phyloP scores from a whole-genome alignment of 116 monocot species.

The Posidonia oceanica region DNA sequence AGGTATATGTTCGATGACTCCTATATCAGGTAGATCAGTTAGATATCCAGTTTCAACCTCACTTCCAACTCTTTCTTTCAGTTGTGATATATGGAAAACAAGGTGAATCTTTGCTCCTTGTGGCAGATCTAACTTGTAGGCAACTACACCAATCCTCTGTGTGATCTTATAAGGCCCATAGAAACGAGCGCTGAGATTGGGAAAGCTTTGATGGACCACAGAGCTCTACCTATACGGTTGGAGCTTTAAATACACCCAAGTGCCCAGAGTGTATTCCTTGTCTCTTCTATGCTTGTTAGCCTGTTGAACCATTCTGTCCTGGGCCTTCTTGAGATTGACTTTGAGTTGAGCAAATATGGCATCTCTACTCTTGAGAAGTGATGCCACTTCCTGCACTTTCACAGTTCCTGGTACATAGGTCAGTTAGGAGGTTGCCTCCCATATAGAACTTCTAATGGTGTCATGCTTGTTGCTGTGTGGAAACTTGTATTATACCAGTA shows the following conservation, averaged over 20 bases:
- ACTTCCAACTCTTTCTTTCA: too few relatives aligned
- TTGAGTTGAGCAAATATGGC: background rate
- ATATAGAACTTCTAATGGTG: slow-evolving; percentile 2
- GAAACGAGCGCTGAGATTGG: too few relatives aligned
- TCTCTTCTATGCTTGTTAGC: background rate
- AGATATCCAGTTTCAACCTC: too few relatives aligned
- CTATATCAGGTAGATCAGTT: too few relatives aligned
- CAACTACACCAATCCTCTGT: too few relatives aligned
- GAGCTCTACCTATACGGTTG: background rate
- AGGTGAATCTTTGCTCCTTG: too few relatives aligned
- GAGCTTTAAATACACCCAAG: background rate
- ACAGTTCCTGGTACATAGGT: too few relatives aligned
- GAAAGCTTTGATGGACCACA: background rate
- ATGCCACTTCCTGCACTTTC: background rate
- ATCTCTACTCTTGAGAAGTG: background rate
- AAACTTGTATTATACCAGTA: background rate
- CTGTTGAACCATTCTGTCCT: background rate
- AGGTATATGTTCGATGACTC: too few relatives aligned
- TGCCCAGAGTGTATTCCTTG: background rate
- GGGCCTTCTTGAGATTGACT: background rate
- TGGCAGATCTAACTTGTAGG: too few relatives aligned
- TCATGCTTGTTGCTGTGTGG: background rate
- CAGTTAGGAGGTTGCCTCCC: background rate
- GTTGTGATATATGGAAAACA: too few relatives aligned
- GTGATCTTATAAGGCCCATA: too few relatives aligned